Evolutionary conservation across 768 basidiomycete species (phyloP).

Genomic region (Austroboletus eburneus): DNA sequence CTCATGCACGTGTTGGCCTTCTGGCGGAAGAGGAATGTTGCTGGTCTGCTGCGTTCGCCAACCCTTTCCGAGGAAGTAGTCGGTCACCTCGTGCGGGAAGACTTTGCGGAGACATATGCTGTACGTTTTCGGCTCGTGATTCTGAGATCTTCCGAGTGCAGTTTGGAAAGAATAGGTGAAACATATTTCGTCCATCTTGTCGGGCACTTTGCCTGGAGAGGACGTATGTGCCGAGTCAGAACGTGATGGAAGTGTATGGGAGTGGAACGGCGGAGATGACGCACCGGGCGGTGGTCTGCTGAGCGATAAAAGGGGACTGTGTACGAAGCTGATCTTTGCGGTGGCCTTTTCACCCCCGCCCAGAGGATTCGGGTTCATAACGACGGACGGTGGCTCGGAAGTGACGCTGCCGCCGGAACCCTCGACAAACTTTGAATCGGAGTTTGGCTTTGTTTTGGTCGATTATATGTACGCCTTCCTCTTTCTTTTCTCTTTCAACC

Average conservation of each 20-base stretch:
- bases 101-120: conserved; percentile 63
- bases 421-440: conserved; percentile 27
- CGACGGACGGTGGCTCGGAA: neutral
- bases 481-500: conserved; percentile 22
- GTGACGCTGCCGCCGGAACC: too few relatives aligned
- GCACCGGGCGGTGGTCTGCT: conserved; percentile 22
- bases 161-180: conserved; percentile 60
- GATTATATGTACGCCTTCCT: conserved; percentile 2
- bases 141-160: conserved; percentile 47
- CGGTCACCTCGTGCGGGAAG: conserved; percentile 61
- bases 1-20: conserved; percentile 49
- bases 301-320: conserved; percentile 24
- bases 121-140: conserved; percentile 50
- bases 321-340: conserved; percentile 19
- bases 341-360: conserved; percentile 9
- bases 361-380: conserved; percentile 24
- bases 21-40: conserved; percentile 59
- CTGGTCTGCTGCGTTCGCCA: conserved; percentile 42
- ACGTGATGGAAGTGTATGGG: neutral
- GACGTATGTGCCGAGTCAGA: neutral
- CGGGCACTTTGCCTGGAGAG: conserved; percentile 49
- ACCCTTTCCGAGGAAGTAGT: conserved; percentile 40
- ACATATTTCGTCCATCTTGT: conserved; percentile 61
- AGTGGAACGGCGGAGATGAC: neutral
- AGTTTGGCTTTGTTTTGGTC: conserved; percentile 15